Base-by-base conservation (phyloP, 2,329 filamentous ascomycete species). In the Phialophora chinensis region DNA sequence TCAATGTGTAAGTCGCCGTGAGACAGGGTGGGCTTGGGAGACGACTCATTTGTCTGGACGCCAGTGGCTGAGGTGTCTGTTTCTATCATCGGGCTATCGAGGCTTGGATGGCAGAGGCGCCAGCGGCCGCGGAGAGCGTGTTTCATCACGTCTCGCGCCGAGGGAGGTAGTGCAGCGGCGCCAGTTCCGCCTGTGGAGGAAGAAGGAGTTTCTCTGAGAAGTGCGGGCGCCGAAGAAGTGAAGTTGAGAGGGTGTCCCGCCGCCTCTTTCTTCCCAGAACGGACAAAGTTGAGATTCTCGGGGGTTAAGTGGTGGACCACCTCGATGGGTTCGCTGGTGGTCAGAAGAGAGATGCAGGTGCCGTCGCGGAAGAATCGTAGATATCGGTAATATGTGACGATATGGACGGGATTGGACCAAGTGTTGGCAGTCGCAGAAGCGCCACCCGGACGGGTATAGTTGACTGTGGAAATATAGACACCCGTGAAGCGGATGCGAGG, bases 381-480 rank as follows among this genome's bases (percentile, higher is more conserved):
- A 79, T 98, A 99, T 65, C 95, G 92, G 81, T 96, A 99, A 80
- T 98, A 99, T 0, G 95, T 99, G 57, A 99, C 93, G 66, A 98
- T 96, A 76, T 96, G 93, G 42, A 98, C 90, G 8, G 93, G 93
- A 27, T 86, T 90, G 73, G 82, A 83, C 92, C 93, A 97, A 1
- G 91, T 90, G 20, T 90, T 80, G 62, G 88, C 88, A 70, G 88
- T 90, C 23, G 86, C 85, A 2, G 88, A 89, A 11, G 89, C 85
- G 66, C 90, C 90, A 35, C 95, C 95, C 0, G 92, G 83, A 27
- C 95, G 91, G 58, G 92, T 88, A 79, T 99, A 99, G 80, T 98
- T 98, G 66, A 97, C 93, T 0, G 94, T 98, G 77, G 89, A 92
- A 78, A 99, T 98, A 81, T 99, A 99, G 79, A 92, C 91, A 29